Evolutionary conservation across 495 filamentous ascomycete genomes (phyloP).

Genomic region (Glarea lozoyensis): DNA sequence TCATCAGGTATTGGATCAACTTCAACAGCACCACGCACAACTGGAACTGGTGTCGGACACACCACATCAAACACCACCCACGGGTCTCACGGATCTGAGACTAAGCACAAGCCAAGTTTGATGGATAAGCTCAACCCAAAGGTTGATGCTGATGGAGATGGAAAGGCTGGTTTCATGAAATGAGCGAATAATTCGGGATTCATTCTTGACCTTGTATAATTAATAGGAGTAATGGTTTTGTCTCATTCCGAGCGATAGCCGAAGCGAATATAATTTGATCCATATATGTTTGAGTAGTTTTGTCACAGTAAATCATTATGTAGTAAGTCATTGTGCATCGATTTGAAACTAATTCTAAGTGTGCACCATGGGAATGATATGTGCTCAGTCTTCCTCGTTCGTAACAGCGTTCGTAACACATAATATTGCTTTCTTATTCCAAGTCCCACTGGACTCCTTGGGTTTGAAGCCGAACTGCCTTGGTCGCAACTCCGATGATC

Average conservation of each 20-base stretch:
- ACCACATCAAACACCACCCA: not conserved
- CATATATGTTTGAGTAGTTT: not conserved
- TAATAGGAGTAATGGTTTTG: not conserved
- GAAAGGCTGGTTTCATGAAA: constrained; percentile 35
- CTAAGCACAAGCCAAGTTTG: constrained; percentile 18
- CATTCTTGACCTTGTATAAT: not conserved
- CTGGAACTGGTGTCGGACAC: not conserved
- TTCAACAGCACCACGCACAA: constrained; percentile 10
- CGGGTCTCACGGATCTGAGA: not conserved
- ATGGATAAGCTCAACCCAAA: constrained; percentile 39
- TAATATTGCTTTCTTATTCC: no score
- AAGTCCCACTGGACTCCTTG: no score
- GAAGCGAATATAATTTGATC: not conserved
- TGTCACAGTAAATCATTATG: not conserved
- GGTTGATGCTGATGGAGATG: constrained; percentile 34
- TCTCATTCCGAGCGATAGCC: not conserved
- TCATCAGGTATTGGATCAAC: no score
- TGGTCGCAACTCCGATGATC: no score
- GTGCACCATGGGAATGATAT: no score
- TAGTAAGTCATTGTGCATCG: no score
- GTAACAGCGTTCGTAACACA: no score
- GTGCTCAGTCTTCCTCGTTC: no score
- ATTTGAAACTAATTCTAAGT: no score
- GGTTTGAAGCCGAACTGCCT: no score
- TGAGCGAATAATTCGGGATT: no score